These are phyloP conservation scores for Erodium maritimum DNA, from an alignment of 345 rosid species.

Conservation along the genomic window DNA sequence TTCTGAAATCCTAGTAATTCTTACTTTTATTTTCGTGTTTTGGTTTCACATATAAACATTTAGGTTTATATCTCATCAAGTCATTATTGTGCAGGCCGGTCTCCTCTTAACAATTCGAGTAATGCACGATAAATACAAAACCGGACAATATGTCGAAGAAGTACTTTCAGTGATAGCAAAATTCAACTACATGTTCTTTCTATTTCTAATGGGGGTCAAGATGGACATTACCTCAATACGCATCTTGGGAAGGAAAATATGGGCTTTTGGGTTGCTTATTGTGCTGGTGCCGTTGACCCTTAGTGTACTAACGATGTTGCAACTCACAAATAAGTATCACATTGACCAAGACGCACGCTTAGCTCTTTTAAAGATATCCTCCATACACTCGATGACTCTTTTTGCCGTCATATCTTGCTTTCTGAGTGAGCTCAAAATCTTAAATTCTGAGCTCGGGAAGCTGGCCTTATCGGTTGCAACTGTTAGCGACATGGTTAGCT, in stretches of 20 bases:
- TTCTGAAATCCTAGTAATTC: neutral
- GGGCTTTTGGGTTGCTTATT: slow-evolving; percentile 6
- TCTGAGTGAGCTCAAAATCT: slow-evolving; percentile 10
- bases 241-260: slow-evolving; percentile 13
- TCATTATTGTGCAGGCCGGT: neutral
- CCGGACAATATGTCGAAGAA: neutral
- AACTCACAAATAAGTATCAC: too few species aligned
- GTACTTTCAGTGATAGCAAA: neutral
- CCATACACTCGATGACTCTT: slow-evolving; percentile 8
- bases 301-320: neutral
- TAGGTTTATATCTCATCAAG: too few species aligned
- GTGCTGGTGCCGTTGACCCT: neutral
- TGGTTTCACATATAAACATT: neutral
- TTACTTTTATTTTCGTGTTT: too few species aligned
- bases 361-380: too few species aligned
- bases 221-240: slow-evolving; percentile 13
- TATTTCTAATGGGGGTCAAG: slow-evolving; percentile 19
- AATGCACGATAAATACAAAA: neutral
- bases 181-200: slow-evolving; percentile 13
- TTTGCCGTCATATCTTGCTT: slow-evolving; percentile 11
- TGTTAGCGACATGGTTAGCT: slow-evolving; percentile 10
- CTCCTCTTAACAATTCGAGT: neutral
- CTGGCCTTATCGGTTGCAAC: slow-evolving; percentile 15
- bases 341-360: neutral
- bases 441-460: slow-evolving; percentile 21